A percentile compares a stretch with the other conserved stretches of the same genome.
phyloP scores from a whole-genome alignment of 148 eudicot genomes.

The Polygonum aviculare region DNA sequence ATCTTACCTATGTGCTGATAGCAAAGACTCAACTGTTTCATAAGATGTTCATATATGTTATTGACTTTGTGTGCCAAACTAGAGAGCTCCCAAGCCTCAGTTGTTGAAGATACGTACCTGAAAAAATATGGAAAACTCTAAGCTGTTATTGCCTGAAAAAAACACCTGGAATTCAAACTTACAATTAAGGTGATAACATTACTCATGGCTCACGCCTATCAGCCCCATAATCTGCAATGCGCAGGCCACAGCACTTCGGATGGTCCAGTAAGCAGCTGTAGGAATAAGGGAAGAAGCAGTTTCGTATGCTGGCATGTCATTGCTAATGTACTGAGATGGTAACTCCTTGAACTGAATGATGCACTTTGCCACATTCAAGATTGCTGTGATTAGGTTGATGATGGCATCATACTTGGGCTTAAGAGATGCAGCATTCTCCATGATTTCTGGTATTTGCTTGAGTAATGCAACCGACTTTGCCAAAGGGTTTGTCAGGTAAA shows the following conservation, averaged over 20 bases:
- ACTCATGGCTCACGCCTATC: slow-evolving; percentile 62
- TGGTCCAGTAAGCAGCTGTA: slow-evolving; percentile 63
- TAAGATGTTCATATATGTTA: slow-evolving; percentile 53
- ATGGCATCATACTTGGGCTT: slow-evolving; percentile 54
- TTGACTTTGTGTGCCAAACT: slow-evolving; percentile 64
- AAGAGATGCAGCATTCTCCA: slow-evolving; percentile 30
- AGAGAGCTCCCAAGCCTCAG: slow-evolving; percentile 77
- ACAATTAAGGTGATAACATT: slow-evolving; percentile 16
- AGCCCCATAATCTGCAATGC: slow-evolving; percentile 52
- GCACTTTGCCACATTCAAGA: slow-evolving; percentile 55
- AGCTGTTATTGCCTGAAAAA: too few species aligned
- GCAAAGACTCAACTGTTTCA: slow-evolving; percentile 39
- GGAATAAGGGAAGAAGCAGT: slow-evolving; percentile 46
- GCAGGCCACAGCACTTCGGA: slow-evolving; percentile 58
- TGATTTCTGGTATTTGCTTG: slow-evolving; percentile 54
- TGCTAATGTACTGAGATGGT: slow-evolving; percentile 38
- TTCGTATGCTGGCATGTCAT: slow-evolving; percentile 31
- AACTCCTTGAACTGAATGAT: slow-evolving; percentile 64
- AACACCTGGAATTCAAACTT: not conserved
- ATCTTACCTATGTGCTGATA: slow-evolving; percentile 47
- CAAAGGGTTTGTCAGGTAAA: slow-evolving; percentile 44
- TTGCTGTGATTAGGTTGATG: slow-evolving; percentile 34
- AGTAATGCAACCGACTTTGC: slow-evolving; percentile 64
- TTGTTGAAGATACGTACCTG: slow-evolving; percentile 53
- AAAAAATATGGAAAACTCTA: not conserved